These are phyloP conservation scores for Monoraphidium neglectum DNA, from an alignment of 139 green algal species.

Conservation along the genomic window DNA sequence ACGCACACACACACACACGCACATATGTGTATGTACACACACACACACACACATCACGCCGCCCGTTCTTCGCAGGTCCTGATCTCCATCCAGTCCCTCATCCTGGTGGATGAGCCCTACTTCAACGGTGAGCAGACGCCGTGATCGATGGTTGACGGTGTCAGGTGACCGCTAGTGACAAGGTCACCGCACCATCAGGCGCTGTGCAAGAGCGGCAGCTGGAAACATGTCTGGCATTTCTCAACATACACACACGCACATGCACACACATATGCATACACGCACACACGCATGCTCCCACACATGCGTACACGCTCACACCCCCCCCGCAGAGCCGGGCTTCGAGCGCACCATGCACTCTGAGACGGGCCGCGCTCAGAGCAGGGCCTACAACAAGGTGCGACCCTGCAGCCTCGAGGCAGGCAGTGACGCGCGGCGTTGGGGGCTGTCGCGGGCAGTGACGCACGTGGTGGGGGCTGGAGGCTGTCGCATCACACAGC, in stretches of 20 bases:
- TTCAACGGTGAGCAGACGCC: conserved; percentile 63
- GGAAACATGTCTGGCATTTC: neutral
- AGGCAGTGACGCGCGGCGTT: neutral
- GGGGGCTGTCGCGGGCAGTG: neutral
- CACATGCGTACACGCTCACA: no score
- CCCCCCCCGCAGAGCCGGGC: conserved; percentile 40
- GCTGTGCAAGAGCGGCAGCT: neutral
- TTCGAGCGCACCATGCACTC: conserved; percentile 47
- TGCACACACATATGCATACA: no score
- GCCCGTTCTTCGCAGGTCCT: conserved; percentile 80
- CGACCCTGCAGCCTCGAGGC: neutral
- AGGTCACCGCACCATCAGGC: neutral
- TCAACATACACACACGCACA: neutral
- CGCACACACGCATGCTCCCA: no score
- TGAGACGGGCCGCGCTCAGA: neutral
- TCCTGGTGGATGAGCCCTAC: conserved; percentile 87
- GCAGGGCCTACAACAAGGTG: conserved; percentile 45
- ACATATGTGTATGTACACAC: no score
- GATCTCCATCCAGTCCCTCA: conserved; percentile 87
- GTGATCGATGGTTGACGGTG: neutral
- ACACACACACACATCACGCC: no score
- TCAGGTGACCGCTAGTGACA: neutral
- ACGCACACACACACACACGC: no score
- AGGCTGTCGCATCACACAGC: neutral
- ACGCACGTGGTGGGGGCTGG: neutral